Evolutionary conservation across 345 rosid species (phyloP).

Genomic region (Anastatica hierochuntica): DNA sequence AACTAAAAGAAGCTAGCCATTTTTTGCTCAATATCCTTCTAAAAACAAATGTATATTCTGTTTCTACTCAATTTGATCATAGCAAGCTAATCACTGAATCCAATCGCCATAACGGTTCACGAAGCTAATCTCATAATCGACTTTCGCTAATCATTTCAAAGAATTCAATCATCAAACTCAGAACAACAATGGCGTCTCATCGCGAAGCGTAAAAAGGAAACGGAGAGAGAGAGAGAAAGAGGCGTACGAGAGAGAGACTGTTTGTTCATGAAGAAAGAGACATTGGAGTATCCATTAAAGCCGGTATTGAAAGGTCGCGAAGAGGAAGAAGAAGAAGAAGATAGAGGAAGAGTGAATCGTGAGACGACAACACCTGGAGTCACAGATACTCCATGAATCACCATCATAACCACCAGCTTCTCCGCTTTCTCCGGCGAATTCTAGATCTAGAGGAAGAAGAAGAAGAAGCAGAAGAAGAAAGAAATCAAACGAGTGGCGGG

Average conservation of each 20-base stretch:
- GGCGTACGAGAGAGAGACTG: slow-evolving; percentile 41
- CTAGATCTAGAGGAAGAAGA: slow-evolving; percentile 14
- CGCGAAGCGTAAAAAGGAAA: not conserved
- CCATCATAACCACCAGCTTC: slow-evolving; percentile 18
- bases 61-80: not conserved
- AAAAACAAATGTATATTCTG: not conserved
- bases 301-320: slow-evolving; percentile 12
- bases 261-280: slow-evolving; percentile 45
- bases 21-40: not conserved
- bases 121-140: not conserved
- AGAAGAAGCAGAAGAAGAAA: no score
- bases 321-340: slow-evolving; percentile 8
- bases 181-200: slow-evolving; percentile 8
- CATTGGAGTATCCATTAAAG: slow-evolving; percentile 31
- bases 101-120: not conserved
- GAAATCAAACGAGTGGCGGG: no score
- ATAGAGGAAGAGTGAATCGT: slow-evolving; percentile 16
- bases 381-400: slow-evolving; percentile 19
- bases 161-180: not conserved
- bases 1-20: not conserved
- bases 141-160: not conserved
- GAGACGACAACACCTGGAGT: slow-evolving; percentile 22
- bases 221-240: not conserved
- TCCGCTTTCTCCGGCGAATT: slow-evolving; percentile 7
- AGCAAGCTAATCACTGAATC: not conserved